Evolutionary conservation across 768 basidiomycete genomes (phyloP).

Genomic region (Hemileccinum rubropunctum): DNA sequence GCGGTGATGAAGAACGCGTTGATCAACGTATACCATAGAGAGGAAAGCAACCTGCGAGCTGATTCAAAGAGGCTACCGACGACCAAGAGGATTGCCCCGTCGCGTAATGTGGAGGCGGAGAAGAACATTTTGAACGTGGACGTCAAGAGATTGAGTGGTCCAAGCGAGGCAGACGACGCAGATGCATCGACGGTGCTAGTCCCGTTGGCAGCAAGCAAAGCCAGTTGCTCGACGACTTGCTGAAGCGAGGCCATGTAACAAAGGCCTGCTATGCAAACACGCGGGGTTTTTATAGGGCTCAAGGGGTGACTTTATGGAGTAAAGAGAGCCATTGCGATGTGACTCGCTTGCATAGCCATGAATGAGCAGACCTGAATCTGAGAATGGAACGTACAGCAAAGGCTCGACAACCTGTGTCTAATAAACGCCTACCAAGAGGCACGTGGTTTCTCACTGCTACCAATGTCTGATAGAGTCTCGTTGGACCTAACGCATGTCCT

Average conservation of each 20-base stretch:
- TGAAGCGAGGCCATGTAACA: constrained; percentile 25
- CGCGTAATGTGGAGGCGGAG: constrained; percentile 53
- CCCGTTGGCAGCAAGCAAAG: constrained; percentile 17
- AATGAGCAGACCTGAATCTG: no score
- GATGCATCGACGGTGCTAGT: constrained; percentile 14
- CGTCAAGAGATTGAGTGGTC: constrained; percentile 27
- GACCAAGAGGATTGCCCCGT: constrained; percentile 63
- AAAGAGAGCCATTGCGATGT: no score
- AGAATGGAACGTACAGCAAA: no score
- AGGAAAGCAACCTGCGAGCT: constrained; percentile 44
- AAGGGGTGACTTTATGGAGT: no score
- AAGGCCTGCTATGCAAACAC: not conserved
- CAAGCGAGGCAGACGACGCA: constrained; percentile 6
- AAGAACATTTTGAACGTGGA: constrained; percentile 44
- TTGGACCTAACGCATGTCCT: constrained; percentile 68
- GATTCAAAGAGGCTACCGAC: constrained; percentile 63
- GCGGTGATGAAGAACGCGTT: constrained; percentile 63
- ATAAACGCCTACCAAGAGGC: no score
- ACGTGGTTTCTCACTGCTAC: no score
- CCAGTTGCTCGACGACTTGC: constrained; percentile 30
- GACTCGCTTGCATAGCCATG: no score
- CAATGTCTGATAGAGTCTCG: constrained; percentile 38
- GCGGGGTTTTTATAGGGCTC: constrained; percentile 10
- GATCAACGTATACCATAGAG: constrained; percentile 42
- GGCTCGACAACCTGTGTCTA: no score